phyloP scores from a whole-genome alignment of 257 asterid species.

The Forsythia viridissima region DNA sequence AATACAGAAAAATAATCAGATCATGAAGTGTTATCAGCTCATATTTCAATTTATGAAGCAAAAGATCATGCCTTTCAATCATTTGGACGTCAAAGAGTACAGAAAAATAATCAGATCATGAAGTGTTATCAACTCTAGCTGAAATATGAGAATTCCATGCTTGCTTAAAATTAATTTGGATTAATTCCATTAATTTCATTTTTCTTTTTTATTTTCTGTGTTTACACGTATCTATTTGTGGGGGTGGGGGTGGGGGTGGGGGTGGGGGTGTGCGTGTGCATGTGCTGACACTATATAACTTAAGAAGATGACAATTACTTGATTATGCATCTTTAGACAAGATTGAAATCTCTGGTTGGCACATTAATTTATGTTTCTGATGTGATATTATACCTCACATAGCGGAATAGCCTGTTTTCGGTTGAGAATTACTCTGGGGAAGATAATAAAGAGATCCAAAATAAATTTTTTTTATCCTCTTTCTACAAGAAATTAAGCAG shows the following conservation, averaged over 20 bases:
- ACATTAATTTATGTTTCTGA: slow-evolving; percentile 1
- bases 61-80: too few relatives aligned
- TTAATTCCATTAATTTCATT: not conserved
- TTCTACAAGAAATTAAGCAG: not conserved
- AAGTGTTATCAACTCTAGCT: too few relatives aligned
- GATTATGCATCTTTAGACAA: not conserved
- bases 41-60: too few relatives aligned
- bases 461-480: not conserved
- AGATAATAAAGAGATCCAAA: not conserved
- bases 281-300: not conserved
- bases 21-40: too few relatives aligned
- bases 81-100: too few relatives aligned
- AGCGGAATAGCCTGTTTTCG: not conserved
- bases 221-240: too few relatives aligned
- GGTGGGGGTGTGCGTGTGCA: not conserved
- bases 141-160: too few relatives aligned
- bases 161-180: too few relatives aligned
- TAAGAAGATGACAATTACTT: not conserved
- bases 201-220: not conserved
- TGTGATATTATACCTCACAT: slow-evolving; percentile 2
- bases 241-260: not conserved
- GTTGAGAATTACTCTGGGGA: not conserved
- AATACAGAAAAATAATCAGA: too few relatives aligned
- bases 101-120: too few relatives aligned
- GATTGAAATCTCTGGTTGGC: slow-evolving; percentile 1